phyloP scores from a whole-genome alignment of 805 yeast species.

The Cyberlindnera japonica region DNA sequence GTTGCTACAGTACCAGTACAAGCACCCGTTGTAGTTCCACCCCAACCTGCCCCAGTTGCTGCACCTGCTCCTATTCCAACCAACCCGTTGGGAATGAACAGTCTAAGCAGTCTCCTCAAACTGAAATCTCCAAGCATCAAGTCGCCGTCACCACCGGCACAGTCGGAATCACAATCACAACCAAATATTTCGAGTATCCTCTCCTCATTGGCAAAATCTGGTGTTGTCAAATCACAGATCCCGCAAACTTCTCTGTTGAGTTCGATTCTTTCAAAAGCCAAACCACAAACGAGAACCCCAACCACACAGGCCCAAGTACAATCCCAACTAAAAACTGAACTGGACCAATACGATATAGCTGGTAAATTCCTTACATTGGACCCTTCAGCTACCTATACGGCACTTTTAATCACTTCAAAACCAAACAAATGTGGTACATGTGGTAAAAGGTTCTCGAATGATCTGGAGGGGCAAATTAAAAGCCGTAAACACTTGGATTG shows the following conservation, averaged over 20 bases:
- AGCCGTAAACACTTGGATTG: constrained; percentile 81
- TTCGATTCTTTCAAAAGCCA: constrained; percentile 1
- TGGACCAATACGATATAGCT: constrained; percentile 27
- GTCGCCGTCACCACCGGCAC: constrained; percentile 8
- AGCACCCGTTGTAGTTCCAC: constrained; percentile 3
- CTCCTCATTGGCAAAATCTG: constrained; percentile 19
- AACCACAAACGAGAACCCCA: not conserved
- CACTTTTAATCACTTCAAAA: constrained; percentile 29
- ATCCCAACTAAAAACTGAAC: constrained; percentile 6
- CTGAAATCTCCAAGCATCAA: constrained; percentile 11
- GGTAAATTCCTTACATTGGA: constrained; percentile 29
- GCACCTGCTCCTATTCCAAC: not conserved
- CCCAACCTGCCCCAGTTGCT: constrained; percentile 17
- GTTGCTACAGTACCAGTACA: constrained; percentile 5
- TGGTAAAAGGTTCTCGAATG: constrained; percentile 76
- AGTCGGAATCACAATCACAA: not conserved
- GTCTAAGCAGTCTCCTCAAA: constrained; percentile 21
- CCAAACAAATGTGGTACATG: constrained; percentile 86
- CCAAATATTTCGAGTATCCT: constrained; percentile 17
- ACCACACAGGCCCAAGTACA: not conserved
- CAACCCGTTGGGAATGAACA: constrained; percentile 16
- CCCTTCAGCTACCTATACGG: constrained; percentile 41
- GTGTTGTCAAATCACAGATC: constrained; percentile 18
- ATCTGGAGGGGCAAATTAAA: constrained; percentile 47
- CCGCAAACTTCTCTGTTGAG: constrained; percentile 8